These are phyloP conservation scores for Filobasidium wieringae DNA, from an alignment of 768 basidiomycete genomes.

Conservation along the genomic window DNA sequence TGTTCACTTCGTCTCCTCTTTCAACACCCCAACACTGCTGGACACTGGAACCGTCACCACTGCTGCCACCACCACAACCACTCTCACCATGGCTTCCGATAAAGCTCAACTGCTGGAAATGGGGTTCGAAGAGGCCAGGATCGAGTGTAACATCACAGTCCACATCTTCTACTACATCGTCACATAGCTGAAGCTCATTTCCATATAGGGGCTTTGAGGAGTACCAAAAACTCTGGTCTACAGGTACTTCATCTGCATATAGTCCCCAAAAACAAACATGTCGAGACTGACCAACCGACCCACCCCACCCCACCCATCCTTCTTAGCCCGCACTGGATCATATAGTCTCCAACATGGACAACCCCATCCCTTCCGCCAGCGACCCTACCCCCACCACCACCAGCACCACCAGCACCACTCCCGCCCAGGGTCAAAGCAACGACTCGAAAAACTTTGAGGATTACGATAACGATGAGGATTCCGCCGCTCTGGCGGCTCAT, in stretches of 20 bases:
- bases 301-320: not conserved
- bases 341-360: conserved; percentile 64
- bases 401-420: too few relatives aligned
- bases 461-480: conserved; percentile 56
- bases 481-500: conserved; percentile 42
- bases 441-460: conserved; percentile 27
- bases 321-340: conserved; percentile 56
- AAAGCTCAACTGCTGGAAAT: conserved; percentile 51
- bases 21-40: too few relatives aligned
- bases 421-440: conserved; percentile 28
- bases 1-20: too few relatives aligned
- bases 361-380: conserved; percentile 51
- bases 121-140: conserved; percentile 73
- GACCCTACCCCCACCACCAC: too few relatives aligned
- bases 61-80: too few relatives aligned
- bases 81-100: conserved; percentile 29
- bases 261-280: not conserved
- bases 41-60: too few relatives aligned
- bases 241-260: conserved; percentile 41
- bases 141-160: conserved; percentile 58
- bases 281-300: conserved; percentile 44
- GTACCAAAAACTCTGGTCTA: conserved; percentile 68
- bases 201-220: conserved; percentile 68
- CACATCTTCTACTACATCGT: not conserved
- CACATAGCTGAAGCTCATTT: not conserved